phyloP scores from a whole-genome alignment of 768 basidiomycete genomes.

The Rhizopogon vinicolor region DNA sequence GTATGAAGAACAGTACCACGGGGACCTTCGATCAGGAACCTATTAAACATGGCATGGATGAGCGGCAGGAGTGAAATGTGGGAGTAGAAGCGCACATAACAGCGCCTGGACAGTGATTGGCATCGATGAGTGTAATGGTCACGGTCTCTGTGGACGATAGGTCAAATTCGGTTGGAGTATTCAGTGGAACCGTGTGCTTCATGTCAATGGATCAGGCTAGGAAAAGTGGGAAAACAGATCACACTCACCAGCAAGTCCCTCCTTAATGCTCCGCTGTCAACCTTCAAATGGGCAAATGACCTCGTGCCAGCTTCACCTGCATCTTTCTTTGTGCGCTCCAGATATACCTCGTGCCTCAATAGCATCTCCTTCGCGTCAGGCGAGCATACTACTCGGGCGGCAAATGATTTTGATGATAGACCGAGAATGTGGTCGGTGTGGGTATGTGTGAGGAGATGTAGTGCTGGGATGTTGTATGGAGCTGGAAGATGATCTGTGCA shows the following conservation, averaged over 20 bases:
- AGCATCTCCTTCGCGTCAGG: conserved; percentile 85
- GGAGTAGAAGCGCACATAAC: conserved; percentile 60
- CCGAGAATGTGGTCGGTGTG: conserved; percentile 87
- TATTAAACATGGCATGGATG: conserved; percentile 23
- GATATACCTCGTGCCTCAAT: conserved; percentile 66
- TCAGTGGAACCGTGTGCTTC: conserved; percentile 55
- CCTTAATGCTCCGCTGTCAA: conserved; percentile 49
- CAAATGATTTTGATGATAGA: conserved; percentile 71
- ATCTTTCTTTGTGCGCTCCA: conserved; percentile 43
- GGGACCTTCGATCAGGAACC: conserved; percentile 79
- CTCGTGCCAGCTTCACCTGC: conserved; percentile 22
- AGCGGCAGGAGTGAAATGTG: background rate
- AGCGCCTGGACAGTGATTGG: conserved; percentile 94
- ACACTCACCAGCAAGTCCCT: conserved; percentile 60
- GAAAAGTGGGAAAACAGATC: background rate
- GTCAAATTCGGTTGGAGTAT: conserved; percentile 60
- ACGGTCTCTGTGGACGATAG: conserved; percentile 55
- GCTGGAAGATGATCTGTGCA: conserved; percentile 28
- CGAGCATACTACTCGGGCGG: conserved; percentile 71
- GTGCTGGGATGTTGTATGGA: conserved; percentile 30
- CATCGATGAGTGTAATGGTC: conserved; percentile 77
- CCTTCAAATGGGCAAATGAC: conserved; percentile 66
- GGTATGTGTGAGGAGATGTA: conserved; percentile 85
- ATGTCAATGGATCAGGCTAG: background rate
- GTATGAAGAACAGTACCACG: conserved; percentile 81